These are phyloP conservation scores for Cladosporium sp. DNA, from an alignment of 2,329 filamentous ascomycete genomes.

Conservation along the genomic window DNA sequence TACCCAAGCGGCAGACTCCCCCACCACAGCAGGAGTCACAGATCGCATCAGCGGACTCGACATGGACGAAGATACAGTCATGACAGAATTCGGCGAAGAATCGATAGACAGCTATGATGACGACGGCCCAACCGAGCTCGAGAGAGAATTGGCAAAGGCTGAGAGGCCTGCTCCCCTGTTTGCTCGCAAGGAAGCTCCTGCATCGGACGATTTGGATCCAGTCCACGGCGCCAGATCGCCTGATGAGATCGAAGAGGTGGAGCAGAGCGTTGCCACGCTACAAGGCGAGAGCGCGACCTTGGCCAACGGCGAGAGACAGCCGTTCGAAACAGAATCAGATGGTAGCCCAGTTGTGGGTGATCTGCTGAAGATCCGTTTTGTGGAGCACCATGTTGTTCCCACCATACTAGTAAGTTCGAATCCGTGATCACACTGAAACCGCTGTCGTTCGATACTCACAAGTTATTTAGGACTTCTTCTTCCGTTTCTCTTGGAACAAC, in stretches of 20 bases:
- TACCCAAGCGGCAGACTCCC: conserved; percentile 45
- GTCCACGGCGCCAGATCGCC: conserved; percentile 24
- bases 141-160: conserved; percentile 39
- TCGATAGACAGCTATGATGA: conserved; percentile 34
- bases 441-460: neutral
- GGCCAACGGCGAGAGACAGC: conserved; percentile 33
- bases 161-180: conserved; percentile 71
- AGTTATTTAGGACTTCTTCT: conserved; percentile 80
- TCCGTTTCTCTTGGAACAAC: conserved; percentile 98
- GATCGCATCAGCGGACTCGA: conserved; percentile 60
- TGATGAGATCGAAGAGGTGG: conserved; percentile 29
- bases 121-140: conserved; percentile 35
- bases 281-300: conserved; percentile 30
- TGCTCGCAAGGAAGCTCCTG: conserved; percentile 37
- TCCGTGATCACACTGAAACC: neutral
- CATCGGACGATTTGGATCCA: conserved; percentile 20
- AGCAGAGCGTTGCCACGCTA: conserved; percentile 36
- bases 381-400: conserved; percentile 89
- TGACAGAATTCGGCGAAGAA: conserved; percentile 42
- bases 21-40: conserved; percentile 56
- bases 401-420: conserved; percentile 79
- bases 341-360: conserved; percentile 86
- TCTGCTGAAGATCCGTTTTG: conserved; percentile 92
- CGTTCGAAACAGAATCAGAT: conserved; percentile 60
- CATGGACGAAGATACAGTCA: conserved; percentile 60